Percentiles rank a stretch among this genome's conserved stretches.
Conservation (phyloP, 192 early-diverging fungal species). For the Entophlyctis luteolus region DNA sequence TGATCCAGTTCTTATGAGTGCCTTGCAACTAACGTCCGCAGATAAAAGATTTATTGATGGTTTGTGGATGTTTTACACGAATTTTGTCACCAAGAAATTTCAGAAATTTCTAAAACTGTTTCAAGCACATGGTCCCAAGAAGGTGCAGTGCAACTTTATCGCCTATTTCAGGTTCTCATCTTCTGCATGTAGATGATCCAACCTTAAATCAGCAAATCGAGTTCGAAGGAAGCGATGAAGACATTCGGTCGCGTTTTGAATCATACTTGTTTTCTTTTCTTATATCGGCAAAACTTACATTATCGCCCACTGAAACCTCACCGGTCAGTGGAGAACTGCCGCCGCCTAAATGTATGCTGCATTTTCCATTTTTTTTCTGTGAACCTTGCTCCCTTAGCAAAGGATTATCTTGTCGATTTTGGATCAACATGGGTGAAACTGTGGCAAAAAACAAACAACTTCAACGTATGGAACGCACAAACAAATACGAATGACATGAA, state of each 20-base stretch:
- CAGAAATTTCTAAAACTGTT: constrained; percentile 65
- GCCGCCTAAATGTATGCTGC: not conserved
- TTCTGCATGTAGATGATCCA: constrained; percentile 34
- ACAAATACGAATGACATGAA: constrained; percentile 48
- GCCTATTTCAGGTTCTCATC: constrained; percentile 10
- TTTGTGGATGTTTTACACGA: not conserved
- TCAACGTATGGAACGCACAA: constrained; percentile 58
- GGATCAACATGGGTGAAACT: constrained; percentile 57
- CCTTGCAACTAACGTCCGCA: constrained; percentile 60
- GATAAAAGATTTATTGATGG: constrained; percentile 75
- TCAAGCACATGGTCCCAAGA: constrained; percentile 53
- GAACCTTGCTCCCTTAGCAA: constrained; percentile 15
- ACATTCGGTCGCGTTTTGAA: constrained; percentile 72
- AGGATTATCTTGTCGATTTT: constrained; percentile 65
- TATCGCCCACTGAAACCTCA: constrained; percentile 15
- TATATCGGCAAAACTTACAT: constrained; percentile 61
- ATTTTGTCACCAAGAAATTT: not conserved
- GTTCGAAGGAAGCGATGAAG: constrained; percentile 74
- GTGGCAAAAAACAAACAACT: constrained; percentile 68
- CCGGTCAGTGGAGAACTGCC: constrained; percentile 17
- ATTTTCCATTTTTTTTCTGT: not conserved
- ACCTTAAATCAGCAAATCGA: constrained; percentile 56
- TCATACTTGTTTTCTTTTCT: constrained; percentile 65
- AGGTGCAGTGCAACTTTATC: constrained; percentile 34
- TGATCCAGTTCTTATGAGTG: constrained; percentile 52